Evolutionary conservation across 305 asterid genomes (phyloP), one percentile per base, ranked within the genome.

Genomic region (Solanum hybrid): DNA sequence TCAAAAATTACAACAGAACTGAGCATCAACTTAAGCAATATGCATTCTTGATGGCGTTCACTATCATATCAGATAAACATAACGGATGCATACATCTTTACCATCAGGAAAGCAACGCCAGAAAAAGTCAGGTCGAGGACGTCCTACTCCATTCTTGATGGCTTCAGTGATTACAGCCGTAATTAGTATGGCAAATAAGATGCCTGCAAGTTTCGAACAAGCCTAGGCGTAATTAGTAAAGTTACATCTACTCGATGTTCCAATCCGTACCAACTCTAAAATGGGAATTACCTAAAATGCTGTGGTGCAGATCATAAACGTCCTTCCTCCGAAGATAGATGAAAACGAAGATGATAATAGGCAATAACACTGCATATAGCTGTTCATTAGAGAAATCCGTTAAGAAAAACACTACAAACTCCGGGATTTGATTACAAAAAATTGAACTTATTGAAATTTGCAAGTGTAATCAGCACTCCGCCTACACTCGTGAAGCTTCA

Each of bases 51-150:
- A 20, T 20, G 5, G 26, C 71, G 8, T 37, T 80, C 29, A n/a
- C 31, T 80, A 36, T 39, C 67, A 39, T 12, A 36, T 39, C 67
- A 81, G 87, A 82, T 82, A 42, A 28, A 42, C 71, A 14, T 16
- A 11, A 5, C 2, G 2, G 33, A 40, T 51, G 33, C 93, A 73
- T 95, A 96, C 99, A 36, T 91, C 95, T 39, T 74, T 88, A 34
- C 99, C 98, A 85, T 95, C 98, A 28, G 99, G 99, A 93, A 96
- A 96, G 91, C 99, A 96, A 78, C 99, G 97, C 97, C 96, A 96
- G 92, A 95, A 96, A 89, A 96, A 96, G 92, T 96, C 96, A 0
- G 98, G 99, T 9, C 98, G 91, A 26, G 99, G 99, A 37, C 99
- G 92, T 81, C 99, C 99, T 64, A 95, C 96, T 64, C 95, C 99